phyloP scores from a whole-genome alignment of 257 asterid species.

The Eustoma russellianum region DNA sequence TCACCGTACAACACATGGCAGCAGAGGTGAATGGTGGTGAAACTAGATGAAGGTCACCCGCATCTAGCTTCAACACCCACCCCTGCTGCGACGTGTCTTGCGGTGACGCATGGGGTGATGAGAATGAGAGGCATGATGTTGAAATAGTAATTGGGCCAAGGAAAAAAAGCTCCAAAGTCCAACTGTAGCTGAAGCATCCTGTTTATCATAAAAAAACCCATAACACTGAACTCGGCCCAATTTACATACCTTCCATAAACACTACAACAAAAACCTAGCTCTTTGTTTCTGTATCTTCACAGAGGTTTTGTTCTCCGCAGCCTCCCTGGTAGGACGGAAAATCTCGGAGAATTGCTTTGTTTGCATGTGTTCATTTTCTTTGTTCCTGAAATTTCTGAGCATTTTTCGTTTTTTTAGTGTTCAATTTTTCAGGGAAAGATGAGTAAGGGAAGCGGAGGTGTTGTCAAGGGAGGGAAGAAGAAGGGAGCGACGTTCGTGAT shows the following conservation, averaged over 20 bases:
- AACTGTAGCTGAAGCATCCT: too few relatives aligned
- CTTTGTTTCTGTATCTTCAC: neutral
- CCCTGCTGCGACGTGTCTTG: too few relatives aligned
- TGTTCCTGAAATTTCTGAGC: neutral
- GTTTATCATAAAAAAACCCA: too few relatives aligned
- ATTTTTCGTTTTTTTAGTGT: too few relatives aligned
- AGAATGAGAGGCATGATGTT: too few relatives aligned
- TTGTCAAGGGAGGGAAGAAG: slow-evolving; percentile 39
- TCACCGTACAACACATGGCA: too few relatives aligned
- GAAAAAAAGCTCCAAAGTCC: too few relatives aligned
- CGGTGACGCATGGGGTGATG: too few relatives aligned
- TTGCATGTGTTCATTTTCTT: neutral
- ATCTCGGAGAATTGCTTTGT: neutral
- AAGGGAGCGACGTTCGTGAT: slow-evolving; percentile 34
- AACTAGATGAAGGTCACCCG: too few relatives aligned
- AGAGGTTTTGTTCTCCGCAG: slow-evolving; percentile 5
- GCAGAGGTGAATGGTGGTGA: too few relatives aligned
- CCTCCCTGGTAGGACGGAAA: neutral
- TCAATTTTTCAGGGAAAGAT: neutral
- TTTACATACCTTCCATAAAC: slow-evolving; percentile 2
- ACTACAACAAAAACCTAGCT: slow-evolving; percentile 2
- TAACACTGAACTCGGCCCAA: neutral
- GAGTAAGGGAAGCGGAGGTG: slow-evolving; percentile 21
- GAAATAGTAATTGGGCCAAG: too few relatives aligned
- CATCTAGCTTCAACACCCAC: too few relatives aligned